phyloP scores from a whole-genome alignment of 208 protist species.

The Wallacemonas sp. region DNA sequence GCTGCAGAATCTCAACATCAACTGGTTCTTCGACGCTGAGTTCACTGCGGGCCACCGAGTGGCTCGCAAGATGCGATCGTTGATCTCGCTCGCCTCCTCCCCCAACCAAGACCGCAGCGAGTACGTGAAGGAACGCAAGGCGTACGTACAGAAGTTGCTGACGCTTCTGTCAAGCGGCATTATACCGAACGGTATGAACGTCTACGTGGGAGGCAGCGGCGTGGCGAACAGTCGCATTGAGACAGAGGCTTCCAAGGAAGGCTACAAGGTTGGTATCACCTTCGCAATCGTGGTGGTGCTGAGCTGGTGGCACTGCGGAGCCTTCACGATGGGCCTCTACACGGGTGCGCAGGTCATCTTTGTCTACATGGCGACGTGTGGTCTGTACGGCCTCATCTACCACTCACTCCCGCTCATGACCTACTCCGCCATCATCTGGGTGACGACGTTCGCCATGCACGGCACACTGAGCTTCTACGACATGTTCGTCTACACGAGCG shows the following conservation, averaged over 20 bases:
- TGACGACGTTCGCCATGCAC: conserved; percentile 58
- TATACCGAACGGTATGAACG: conserved; percentile 2
- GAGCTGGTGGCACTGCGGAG: conserved; percentile 33
- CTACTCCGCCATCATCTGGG: conserved; percentile 38
- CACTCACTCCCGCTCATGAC: conserved; percentile 35
- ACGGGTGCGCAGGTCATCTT: conserved; percentile 23
- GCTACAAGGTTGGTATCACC: conserved; percentile 40
- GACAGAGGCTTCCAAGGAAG: conserved; percentile 17
- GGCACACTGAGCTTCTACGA: conserved; percentile 64
- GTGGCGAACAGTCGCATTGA: conserved; percentile 28
- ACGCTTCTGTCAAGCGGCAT: conserved; percentile 6
- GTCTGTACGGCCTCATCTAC: conserved; percentile 42
- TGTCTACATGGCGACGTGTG: conserved; percentile 37
- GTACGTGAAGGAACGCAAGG: conserved; percentile 9
- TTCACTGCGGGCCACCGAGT: conserved; percentile 27
- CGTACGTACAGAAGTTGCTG: conserved; percentile 14
- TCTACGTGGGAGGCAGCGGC: conserved; percentile 30
- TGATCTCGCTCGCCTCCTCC: conserved; percentile 32
- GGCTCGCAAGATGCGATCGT: conserved; percentile 24
- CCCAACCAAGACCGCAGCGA: neutral
- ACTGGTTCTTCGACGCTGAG: conserved; percentile 55
- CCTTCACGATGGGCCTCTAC: conserved; percentile 39
- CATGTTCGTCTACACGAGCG: conserved; percentile 54
- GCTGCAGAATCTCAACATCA: conserved; percentile 34
- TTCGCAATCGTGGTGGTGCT: conserved; percentile 31